Evolutionary conservation across 2,329 filamentous ascomycete genomes (phyloP), one percentile per base, ranked within the genome.

Genomic region (Coniochaeta hoffmannii): DNA sequence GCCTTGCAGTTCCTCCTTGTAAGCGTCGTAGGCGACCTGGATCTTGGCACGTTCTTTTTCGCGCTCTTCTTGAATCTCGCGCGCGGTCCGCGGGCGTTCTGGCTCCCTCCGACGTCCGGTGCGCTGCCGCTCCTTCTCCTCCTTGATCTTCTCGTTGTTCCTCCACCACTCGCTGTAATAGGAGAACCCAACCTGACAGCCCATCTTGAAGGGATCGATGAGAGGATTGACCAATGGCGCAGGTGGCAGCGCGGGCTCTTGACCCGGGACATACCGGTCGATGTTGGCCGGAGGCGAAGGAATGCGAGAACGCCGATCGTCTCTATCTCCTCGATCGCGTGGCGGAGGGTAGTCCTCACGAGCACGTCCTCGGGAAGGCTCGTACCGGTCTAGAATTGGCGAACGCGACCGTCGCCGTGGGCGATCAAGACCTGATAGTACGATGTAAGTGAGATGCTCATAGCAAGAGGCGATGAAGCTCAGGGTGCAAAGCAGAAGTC

Each of bases 131-230:
- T 93, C 89, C 64, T 86, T 88, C 58, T 92, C 88, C 53, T 92
- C 88, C 69, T 90, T 92, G 66, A 92, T 87, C 65, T 85, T 85
- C 68, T 92, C 88, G 62, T 92, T 90, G 61, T 86, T 77, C 58
- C 89, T 82, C 89, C 89, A 93, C 89, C 89, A 93, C 69, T 93
- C 89, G 17, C 89, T 86, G 64, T 90, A 93, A 69, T 87, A 93
- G 14, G 88, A 92, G 70, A 93, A 93, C 1, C 89, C 89, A 55
- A 92, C 89, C 67, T 93, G 89, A 59, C 88, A 91, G 2, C 87
- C 83, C 10, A 93, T 76, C 58, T 82, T 82, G 62, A 87, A 77
- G 1, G 89, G 89, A 59, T 93, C 88, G 12, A 81, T 77, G 3
- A 93, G 73, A 9, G 87, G 88, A 61, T 92, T 92, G 1, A 76